Evolutionary conservation across 2,329 filamentous ascomycete genomes (phyloP).

Genomic region (Sporothrix pallida): DNA sequence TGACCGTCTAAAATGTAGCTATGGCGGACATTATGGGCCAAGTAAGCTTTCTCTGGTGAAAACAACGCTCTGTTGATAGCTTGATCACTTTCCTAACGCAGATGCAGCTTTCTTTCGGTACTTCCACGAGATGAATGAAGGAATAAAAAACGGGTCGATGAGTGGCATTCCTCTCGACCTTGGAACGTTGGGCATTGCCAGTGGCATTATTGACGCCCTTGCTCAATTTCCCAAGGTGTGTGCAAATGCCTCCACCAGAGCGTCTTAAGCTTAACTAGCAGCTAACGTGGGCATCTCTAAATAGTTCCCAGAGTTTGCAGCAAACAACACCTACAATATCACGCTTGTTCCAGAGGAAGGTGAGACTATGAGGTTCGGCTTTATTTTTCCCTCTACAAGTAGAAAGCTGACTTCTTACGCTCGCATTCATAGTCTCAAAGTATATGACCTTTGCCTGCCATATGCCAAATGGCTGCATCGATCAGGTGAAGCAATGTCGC

Average conservation of each 20-base stretch:
- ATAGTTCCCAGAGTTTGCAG: conserved; percentile 44
- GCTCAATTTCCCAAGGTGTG: conserved; percentile 34
- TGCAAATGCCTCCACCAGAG: background rate
- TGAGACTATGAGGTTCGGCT: background rate
- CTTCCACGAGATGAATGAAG: conserved; percentile 62
- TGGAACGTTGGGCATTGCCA: conserved; percentile 53
- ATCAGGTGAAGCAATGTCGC: conserved; percentile 48
- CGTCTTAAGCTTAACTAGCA: background rate
- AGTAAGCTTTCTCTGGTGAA: conserved; percentile 46
- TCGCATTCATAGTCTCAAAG: background rate
- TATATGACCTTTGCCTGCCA: conserved; percentile 36
- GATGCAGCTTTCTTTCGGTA: conserved; percentile 59
- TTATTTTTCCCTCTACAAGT: background rate
- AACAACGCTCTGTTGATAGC: too few species aligned
- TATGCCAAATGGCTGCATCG: conserved; percentile 53
- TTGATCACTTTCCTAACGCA: too few species aligned
- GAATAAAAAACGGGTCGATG: conserved; percentile 52
- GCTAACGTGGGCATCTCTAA: background rate
- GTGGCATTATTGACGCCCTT: conserved; percentile 36
- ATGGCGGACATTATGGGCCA: conserved; percentile 53
- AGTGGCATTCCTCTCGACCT: conserved; percentile 54
- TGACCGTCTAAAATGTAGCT: conserved; percentile 40
- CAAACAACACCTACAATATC: conserved; percentile 57
- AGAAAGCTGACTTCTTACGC: too few species aligned
- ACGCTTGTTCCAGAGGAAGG: conserved; percentile 36